Evolutionary conservation across 306 rosid species (phyloP), one percentile per base, ranked within the genome.

Genomic region (Dalbergia cochinchinensis): DNA sequence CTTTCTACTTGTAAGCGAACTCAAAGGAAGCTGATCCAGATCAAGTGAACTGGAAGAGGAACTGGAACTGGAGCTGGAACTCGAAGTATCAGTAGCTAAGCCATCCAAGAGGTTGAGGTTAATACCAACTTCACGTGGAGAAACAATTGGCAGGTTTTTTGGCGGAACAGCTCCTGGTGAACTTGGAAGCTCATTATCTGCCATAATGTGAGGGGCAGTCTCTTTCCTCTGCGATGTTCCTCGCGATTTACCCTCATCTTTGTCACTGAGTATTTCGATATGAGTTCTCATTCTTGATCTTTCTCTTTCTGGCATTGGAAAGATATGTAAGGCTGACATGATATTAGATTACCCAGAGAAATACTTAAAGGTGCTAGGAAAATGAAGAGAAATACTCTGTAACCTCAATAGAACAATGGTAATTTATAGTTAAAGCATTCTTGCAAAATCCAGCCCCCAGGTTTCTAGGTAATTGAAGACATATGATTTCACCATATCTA

Each of bases 1-100:
- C 62, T 71, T 80, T 19, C 59, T 48, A 62, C 11, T 42, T 65
- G 39, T 4, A 61, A 11, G 0, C 4, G 53, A 50, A 8, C 16
- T 64, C 59, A 3, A 19, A 31, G 64, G 51, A 18, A 74, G 44
- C 10, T 1, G 13, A n/a, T 67, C 78, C 16, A 71, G 22, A 15
- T 80, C 80, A 64, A 58, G 18, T 18, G 58, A 60, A 1, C 34
- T 35, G 7, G 80, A 70, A 54, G 87, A 83, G 6, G 80, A 59
- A 44, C 81, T 51, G 18, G 70, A 81, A 59, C 85, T 58, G 3
- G 62, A 55, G 57, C 64, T 58, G 3, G 62, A 55, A 65, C 64
- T 54, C 35, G 82, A 80, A 50, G 42, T 11, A 53, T 70, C 87
- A 47, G 22, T 12, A 47, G 26, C 71, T 6, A 50, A 48, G 45